These are phyloP conservation scores for Tolypocladium nubicola DNA, from an alignment of 2,329 filamentous ascomycete genomes.

Conservation along the genomic window DNA sequence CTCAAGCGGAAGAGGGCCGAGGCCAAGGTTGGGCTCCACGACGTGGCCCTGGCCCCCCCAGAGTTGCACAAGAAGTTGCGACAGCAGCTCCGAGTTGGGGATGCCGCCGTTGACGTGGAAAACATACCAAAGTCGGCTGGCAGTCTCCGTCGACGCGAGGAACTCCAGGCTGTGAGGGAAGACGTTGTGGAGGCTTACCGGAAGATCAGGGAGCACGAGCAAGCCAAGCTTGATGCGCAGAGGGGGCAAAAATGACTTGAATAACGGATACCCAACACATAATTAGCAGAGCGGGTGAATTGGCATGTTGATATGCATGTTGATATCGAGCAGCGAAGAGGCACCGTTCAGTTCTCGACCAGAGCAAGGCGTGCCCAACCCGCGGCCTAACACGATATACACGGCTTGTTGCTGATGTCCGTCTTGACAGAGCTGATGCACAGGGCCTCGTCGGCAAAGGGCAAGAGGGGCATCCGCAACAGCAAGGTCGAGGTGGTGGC, in stretches of 20 bases:
- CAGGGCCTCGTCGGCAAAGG: constrained; percentile 13
- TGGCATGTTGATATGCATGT: neutral
- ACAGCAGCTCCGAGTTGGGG: constrained; percentile 22
- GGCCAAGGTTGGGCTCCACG: constrained; percentile 37
- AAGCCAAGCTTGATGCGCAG: constrained; percentile 18
- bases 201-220: constrained; percentile 25
- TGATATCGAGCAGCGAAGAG: neutral
- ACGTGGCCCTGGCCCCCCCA: constrained; percentile 66
- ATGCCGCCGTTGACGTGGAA: constrained; percentile 22
- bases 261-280: neutral
- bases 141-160: constrained; percentile 27
- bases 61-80: constrained; percentile 44
- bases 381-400: neutral
- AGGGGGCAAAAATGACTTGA: neutral
- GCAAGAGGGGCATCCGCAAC: constrained; percentile 10
- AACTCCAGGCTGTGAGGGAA: constrained; percentile 22
- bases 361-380: neutral
- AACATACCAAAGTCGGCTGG: constrained; percentile 27
- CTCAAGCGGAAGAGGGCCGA: constrained; percentile 57
- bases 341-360: neutral
- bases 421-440: no score
- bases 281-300: neutral
- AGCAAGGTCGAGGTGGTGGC: constrained; percentile 39
- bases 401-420: no score
- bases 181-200: constrained; percentile 28